A percentile compares a stretch with the other conserved stretches of the same genome.
Evolutionary conservation across 2,329 filamentous ascomycete species (phyloP).

Genomic region (Diaporthe citrichinensis): DNA sequence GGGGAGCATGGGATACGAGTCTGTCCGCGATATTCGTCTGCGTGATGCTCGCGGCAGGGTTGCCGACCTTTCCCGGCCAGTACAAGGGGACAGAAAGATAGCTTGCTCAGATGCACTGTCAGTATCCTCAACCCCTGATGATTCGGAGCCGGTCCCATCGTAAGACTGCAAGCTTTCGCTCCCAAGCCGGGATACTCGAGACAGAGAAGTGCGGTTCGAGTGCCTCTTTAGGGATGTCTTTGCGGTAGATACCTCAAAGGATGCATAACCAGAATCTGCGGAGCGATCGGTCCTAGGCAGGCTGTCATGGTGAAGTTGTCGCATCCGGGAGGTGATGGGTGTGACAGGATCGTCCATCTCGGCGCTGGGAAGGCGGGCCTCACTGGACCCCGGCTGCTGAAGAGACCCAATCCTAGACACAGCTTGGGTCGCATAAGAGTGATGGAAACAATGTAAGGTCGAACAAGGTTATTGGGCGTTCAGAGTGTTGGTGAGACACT

Average conservation of each 20-base stretch:
- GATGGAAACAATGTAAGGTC: slow-evolving; percentile 12
- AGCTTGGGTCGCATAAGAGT: background rate
- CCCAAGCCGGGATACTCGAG: slow-evolving; percentile 11
- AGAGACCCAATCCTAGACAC: background rate
- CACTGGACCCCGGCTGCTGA: background rate
- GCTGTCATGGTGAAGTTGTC: slow-evolving; percentile 7
- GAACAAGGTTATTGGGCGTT: background rate
- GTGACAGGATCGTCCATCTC: slow-evolving; percentile 29
- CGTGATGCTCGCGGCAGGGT: slow-evolving; percentile 34
- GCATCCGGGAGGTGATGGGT: slow-evolving; percentile 29
- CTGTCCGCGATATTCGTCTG: slow-evolving; percentile 36
- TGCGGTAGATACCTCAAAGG: slow-evolving; percentile 36
- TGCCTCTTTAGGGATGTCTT: background rate
- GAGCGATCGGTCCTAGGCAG: slow-evolving; percentile 35
- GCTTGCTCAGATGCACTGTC: background rate
- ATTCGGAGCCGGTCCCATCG: slow-evolving; percentile 40
- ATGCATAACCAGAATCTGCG: slow-evolving; percentile 42
- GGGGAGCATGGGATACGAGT: slow-evolving; percentile 23
- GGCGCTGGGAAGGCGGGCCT: background rate
- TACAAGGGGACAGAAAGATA: background rate
- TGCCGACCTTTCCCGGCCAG: background rate
- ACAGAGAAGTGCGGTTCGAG: slow-evolving; percentile 17
- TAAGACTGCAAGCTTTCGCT: slow-evolving; percentile 27
- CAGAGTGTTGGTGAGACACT: slow-evolving; percentile 7
- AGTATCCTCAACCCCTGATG: slow-evolving; percentile 7